phyloP scores from a whole-genome alignment of 2,329 filamentous ascomycete genomes.

The Sporothrix schenckii region DNA sequence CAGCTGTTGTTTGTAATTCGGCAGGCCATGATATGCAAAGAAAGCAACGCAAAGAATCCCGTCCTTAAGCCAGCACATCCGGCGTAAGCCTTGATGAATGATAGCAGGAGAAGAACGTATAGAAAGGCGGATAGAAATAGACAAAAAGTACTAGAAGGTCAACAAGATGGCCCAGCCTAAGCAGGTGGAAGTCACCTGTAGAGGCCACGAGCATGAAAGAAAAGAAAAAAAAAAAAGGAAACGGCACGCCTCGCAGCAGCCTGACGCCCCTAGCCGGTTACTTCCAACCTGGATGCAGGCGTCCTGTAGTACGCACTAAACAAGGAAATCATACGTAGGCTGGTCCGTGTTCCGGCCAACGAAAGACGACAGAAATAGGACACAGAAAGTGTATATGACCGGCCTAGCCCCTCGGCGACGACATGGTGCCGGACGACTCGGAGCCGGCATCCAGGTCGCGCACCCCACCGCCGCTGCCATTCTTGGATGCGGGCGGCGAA shows the following conservation, averaged over 20 bases:
- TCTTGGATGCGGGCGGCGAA: constrained; percentile 55
- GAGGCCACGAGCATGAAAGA: too few relatives aligned
- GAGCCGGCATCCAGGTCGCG: constrained; percentile 53
- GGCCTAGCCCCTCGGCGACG: constrained; percentile 53
- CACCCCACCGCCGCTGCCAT: constrained; percentile 45
- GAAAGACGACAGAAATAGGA: background rate
- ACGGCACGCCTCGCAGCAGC: background rate
- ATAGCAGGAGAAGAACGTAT: too few relatives aligned
- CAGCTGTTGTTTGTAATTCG: background rate
- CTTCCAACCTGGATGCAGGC: background rate
- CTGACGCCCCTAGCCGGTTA: constrained; percentile 1
- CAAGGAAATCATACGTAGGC: background rate
- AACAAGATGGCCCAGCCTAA: background rate
- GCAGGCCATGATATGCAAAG: constrained; percentile 13
- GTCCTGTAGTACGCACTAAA: background rate
- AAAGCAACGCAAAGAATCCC: background rate
- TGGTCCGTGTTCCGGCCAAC: background rate
- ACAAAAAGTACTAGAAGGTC: background rate
- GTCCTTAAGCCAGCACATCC: background rate
- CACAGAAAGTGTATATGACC: background rate
- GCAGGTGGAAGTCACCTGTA: background rate
- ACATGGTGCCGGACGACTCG: constrained; percentile 60
- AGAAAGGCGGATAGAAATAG: too few relatives aligned
- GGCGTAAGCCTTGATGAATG: too few relatives aligned
- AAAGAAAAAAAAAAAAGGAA: background rate